Base-by-base conservation (phyloP, 2,329 filamentous ascomycete species). In the Cryphonectria carpinicola region DNA sequence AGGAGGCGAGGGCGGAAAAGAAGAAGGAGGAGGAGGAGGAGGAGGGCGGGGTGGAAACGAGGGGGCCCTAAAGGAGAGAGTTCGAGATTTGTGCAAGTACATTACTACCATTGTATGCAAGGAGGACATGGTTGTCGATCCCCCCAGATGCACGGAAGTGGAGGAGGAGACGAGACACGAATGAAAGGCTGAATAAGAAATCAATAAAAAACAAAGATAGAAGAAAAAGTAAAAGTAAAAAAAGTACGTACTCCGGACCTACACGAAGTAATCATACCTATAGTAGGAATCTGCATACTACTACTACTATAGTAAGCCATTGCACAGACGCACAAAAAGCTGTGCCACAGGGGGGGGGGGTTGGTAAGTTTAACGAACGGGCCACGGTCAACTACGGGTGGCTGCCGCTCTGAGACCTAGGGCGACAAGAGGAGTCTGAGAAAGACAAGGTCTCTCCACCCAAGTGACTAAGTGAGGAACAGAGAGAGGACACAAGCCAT, bases 111-210 rank as follows among this genome's bases (percentile, higher is more conserved):
- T n/a, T 49, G 19, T 49, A 49, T 49, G 46, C 46, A 49, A 49
- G 46, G 46, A 49, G 71, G 60, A 68, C 65, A 69, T 68, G 68
- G 71, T 43, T 54, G 61, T 68, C 66, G 56, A 66, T 72, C 71
- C 68, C 37, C 68, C 58, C n/a, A 61, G 68, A 72, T 70, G 71
- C 68, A 70, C 58, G 28, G 28, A 52, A 64, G 70, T 72, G 60
- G 32, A 62, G 35, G 17, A 19, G n/a, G 19, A 35, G 17, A 32
- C 25, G 28, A 60, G 32, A 60, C 25, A 10, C 56, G 17, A 35
- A 60, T 19, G 13, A 58, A 35, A 58, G 10, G 25, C 25, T 22
- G 32, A 56, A 17, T 28, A 32, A 32, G 28, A 32, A 32, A 32
- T 32, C 32, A 32, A 32, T 32, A 32, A 32, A 32, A 32, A 32